Base-by-base conservation (phyloP, 2,329 filamentous ascomycete species). In the Albophoma yamanashiensis region DNA sequence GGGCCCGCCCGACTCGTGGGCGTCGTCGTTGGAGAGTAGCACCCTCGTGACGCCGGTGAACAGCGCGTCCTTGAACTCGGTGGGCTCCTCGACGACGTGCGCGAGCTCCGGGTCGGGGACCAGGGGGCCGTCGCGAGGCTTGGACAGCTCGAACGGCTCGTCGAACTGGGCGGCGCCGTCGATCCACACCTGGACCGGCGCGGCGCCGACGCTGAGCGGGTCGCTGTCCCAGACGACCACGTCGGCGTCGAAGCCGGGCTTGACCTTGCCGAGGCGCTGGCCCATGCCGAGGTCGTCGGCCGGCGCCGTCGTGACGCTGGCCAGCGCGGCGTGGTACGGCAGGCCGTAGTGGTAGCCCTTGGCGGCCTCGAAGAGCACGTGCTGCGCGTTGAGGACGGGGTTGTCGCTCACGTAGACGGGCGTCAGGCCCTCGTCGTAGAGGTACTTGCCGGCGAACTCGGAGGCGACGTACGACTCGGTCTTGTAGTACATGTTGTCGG, bases 401-500 rank as follows among this genome's bases (percentile, higher is more conserved):
- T 89, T 89, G 67, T 89, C 86, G 62, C 82, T 85, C n/a, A 89
- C 86, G 64, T 87, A 89, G 27, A 88, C 81, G 1, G 85, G 79
- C 0, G 85, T 88, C 39, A 89, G 76, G 34, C 83, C 85, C 60
- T 82, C 78, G 27, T 89, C 85, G 64, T 84, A 84, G 0, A 89
- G 77, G 4, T 84, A 78, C 68, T 87, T 88, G 34, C 86, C 86
- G 1, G 86, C 86, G 61, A 82, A 82, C 68, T 88, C 84, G 14
- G 84, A 87, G 0, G 80, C 86, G 5, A 82, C 75, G 64, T 86
- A 88, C 0, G 85, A 75, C 72, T 89, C 87, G 1, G 81, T 77
- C 72, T 89, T 89, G 78, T 89, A 89, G 69, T 82, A 87, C 83
- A 88, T 88, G 68, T 86, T 88, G 67, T 89, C 86, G 12, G 87